Conservation (phyloP, 1,284 basidiomycete species). For the Ceratobasidium sp. region DNA sequence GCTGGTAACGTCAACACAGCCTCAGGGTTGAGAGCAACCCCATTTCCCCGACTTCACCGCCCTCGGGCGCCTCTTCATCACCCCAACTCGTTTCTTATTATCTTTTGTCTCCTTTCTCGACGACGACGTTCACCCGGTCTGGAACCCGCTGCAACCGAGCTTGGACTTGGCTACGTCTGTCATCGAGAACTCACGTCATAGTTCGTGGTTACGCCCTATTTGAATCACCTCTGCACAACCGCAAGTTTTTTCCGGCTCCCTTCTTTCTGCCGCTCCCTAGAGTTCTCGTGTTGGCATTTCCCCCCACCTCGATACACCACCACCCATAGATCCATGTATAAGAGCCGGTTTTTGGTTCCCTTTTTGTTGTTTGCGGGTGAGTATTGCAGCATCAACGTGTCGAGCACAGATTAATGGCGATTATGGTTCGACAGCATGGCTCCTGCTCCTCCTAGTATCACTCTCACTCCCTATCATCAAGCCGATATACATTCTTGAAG, state of each 20-base stretch:
- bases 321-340: constrained; percentile 8
- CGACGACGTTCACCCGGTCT: not conserved
- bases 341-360: constrained; percentile 19
- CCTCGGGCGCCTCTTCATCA: not conserved
- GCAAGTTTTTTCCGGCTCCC: not conserved
- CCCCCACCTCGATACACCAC: not conserved
- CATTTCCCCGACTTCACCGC: not conserved
- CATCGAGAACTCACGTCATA: constrained; percentile 9
- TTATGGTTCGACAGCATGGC: constrained; percentile 64
- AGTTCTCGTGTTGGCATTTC: not conserved
- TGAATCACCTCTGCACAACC: constrained; percentile 4
- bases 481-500: constrained; percentile 67
- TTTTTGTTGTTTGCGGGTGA: constrained; percentile 27
- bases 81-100: not conserved
- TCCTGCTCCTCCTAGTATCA: constrained; percentile 75
- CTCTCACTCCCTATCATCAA: constrained; percentile 77
- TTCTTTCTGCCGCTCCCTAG: not conserved
- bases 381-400: no score
- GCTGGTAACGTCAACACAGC: no score
- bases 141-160: constrained; percentile 1
- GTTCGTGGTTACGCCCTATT: constrained; percentile 13
- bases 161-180: not conserved
- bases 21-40: no score
- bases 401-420: no score
- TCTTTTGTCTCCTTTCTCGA: not conserved